Percentiles rank a stretch among this genome's conserved stretches.
phyloP scores from a whole-genome alignment of 1,284 basidiomycete species.

The Agroathelia rolfsii region DNA sequence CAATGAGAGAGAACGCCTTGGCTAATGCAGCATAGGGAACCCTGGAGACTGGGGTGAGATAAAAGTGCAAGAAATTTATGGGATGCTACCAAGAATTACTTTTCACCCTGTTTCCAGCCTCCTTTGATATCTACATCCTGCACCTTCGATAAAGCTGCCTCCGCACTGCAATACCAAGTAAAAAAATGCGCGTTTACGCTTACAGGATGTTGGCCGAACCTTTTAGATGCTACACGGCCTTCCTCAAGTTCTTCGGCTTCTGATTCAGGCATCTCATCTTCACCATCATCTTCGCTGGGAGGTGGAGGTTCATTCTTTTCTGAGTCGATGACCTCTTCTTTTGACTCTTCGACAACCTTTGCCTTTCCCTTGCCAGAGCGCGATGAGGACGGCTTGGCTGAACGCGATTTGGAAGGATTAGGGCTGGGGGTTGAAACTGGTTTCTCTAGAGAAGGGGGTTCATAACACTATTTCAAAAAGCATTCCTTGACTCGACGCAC shows the following conservation, averaged over 20 bases:
- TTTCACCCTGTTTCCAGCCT: slow-evolving; percentile 80
- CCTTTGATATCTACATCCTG: slow-evolving; percentile 72
- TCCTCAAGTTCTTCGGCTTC: slow-evolving; percentile 27
- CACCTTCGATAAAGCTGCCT: slow-evolving; percentile 53
- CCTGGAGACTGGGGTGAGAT: slow-evolving; percentile 29
- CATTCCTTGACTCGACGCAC: too few relatives aligned
- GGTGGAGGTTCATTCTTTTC: slow-evolving; percentile 17
- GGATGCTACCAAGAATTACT: slow-evolving; percentile 46
- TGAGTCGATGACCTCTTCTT: slow-evolving; percentile 15
- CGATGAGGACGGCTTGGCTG: slow-evolving; percentile 9
- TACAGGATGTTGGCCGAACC: slow-evolving; percentile 30
- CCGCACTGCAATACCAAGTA: slow-evolving; percentile 41
- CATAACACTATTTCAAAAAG: too few relatives aligned
- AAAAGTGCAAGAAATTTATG: slow-evolving; percentile 1
- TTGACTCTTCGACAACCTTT: slow-evolving; percentile 25
- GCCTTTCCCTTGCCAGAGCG: slow-evolving; percentile 20
- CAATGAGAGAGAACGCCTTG: slow-evolving; percentile 83
- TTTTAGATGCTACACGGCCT: slow-evolving; percentile 43
- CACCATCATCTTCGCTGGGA: slow-evolving; percentile 38
- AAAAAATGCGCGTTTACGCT: slow-evolving; percentile 2
- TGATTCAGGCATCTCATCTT: slow-evolving; percentile 41
- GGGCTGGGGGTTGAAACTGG: too few relatives aligned
- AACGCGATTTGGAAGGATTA: slow-evolving; percentile 11
- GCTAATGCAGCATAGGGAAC: slow-evolving; percentile 92
- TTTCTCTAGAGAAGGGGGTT: too few relatives aligned